Evolutionary conservation across 257 asterid genomes (phyloP).

Genomic region (Forsythia suspensa): DNA sequence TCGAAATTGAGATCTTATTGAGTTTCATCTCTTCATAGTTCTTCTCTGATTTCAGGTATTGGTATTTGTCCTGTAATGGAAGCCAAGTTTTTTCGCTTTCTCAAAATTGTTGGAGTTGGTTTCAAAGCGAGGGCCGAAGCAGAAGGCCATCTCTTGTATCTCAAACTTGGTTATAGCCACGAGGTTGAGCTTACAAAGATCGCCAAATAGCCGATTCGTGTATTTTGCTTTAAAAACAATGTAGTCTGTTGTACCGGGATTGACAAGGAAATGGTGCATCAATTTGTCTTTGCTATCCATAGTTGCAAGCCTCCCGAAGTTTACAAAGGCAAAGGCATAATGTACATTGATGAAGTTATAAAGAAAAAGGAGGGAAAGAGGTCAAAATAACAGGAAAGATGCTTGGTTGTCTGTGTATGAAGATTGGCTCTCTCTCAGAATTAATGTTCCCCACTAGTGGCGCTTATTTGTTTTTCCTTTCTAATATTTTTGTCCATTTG

Average conservation of each 20-base stretch:
- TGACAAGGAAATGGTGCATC: slow-evolving; percentile 68
- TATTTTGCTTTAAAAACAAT: slow-evolving; percentile 63
- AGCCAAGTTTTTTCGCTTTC: slow-evolving; percentile 59
- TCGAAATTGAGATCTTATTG: not conserved
- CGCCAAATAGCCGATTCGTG: no score
- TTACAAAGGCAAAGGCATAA: slow-evolving; percentile 70
- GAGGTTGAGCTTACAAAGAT: slow-evolving; percentile 69
- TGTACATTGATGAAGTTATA: slow-evolving; percentile 71
- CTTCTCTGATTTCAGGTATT: slow-evolving; percentile 1
- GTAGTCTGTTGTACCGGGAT: slow-evolving; percentile 65
- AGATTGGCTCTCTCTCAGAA: no score
- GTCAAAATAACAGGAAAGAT: slow-evolving; percentile 35
- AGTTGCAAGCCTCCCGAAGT: slow-evolving; percentile 72
- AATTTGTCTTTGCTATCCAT: slow-evolving; percentile 67
- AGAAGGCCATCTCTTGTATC: slow-evolving; percentile 71
- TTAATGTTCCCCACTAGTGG: no score
- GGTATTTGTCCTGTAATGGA: slow-evolving; percentile 35
- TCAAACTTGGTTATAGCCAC: slow-evolving; percentile 72
- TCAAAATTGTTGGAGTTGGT: slow-evolving; percentile 80
- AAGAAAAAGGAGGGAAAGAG: slow-evolving; percentile 76
- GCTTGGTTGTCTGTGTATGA: not conserved
- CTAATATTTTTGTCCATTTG: no score
- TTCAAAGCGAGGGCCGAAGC: slow-evolving; percentile 83
- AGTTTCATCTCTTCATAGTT: not conserved
- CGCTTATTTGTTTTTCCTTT: no score